Percentiles rank a stretch among this genome's conserved stretches.
Evolutionary conservation across 371 early-diverging fungal species (phyloP).

Genomic region (Mortierella sp.): DNA sequence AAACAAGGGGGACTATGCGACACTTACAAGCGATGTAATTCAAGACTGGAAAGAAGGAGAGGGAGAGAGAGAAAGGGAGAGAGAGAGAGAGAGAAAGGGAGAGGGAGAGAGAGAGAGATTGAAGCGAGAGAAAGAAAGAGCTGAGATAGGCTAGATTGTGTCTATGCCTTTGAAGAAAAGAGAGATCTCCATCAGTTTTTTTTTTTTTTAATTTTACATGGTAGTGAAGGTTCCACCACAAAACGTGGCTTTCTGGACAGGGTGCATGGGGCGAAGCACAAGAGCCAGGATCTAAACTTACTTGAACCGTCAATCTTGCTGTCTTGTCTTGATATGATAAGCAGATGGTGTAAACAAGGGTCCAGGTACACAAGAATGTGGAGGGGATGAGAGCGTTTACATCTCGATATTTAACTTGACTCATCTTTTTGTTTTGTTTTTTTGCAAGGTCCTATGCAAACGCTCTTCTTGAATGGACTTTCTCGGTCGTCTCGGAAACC

Average conservation of each 20-base stretch:
- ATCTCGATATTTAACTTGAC: too few relatives aligned
- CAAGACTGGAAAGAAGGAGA: slow-evolving; percentile 5
- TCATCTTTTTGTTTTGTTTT: too few relatives aligned
- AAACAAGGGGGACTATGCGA: slow-evolving; percentile 2
- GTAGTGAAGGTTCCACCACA: not conserved
- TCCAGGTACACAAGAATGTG: too few relatives aligned
- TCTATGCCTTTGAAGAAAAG: slow-evolving; percentile 5
- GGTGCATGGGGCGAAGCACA: slow-evolving; percentile 1
- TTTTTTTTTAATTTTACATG: not conserved
- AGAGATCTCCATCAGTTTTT: slow-evolving; percentile 10
- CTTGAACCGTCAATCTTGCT: not conserved
- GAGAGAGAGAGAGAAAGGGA: slow-evolving; percentile 1
- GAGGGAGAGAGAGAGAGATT: not conserved
- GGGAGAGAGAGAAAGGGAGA: not conserved
- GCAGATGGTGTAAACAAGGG: too few relatives aligned
- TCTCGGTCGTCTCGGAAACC: too few relatives aligned
- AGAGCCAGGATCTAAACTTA: not conserved
- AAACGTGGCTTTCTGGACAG: not conserved
- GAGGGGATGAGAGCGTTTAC: too few relatives aligned
- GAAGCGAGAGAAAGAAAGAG: not conserved
- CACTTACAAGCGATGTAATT: not conserved
- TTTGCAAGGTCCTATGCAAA: too few relatives aligned
- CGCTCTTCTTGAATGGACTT: too few relatives aligned
- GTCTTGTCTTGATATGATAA: too few relatives aligned
- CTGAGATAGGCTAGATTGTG: slow-evolving; percentile 5